Conservation (phyloP, 2,329 filamentous ascomycete species). For the Colletotrichum costaricense region DNA sequence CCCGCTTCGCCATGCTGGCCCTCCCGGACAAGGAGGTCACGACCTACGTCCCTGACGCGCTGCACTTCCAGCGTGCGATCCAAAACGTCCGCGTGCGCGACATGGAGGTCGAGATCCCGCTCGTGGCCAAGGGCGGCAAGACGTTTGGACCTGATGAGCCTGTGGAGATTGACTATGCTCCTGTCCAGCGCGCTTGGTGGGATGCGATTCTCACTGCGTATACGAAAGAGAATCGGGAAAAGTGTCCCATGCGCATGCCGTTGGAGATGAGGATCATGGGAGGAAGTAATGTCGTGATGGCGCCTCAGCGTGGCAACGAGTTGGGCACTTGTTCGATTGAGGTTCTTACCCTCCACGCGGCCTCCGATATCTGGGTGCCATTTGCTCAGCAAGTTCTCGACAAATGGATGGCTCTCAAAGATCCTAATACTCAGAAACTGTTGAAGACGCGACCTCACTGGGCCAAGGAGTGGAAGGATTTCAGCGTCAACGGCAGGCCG, state of each 20-base stretch:
- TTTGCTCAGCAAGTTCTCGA: background rate
- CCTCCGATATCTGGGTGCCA: background rate
- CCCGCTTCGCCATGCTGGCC: background rate
- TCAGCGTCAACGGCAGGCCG: background rate
- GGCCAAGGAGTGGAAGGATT: background rate
- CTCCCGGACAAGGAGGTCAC: background rate
- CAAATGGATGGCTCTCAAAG: background rate
- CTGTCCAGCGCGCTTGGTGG: background rate
- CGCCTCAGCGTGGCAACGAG: background rate
- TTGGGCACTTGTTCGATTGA: background rate
- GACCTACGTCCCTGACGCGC: background rate
- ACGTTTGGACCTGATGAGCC: background rate
- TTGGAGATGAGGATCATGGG: background rate
- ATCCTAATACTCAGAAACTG: background rate
- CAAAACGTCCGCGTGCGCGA: background rate
- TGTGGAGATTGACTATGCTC: background rate
- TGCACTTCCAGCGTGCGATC: background rate
- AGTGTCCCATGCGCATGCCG: background rate
- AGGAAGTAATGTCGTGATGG: background rate
- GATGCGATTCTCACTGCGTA: background rate
- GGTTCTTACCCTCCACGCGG: background rate
- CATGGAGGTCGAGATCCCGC: background rate
- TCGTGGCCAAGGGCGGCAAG: background rate
- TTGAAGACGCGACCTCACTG: background rate
- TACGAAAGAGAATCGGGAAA: background rate